Evolutionary conservation across 768 basidiomycete species (phyloP), one percentile per base, ranked within the genome.

Genomic region (Russula virescens): DNA sequence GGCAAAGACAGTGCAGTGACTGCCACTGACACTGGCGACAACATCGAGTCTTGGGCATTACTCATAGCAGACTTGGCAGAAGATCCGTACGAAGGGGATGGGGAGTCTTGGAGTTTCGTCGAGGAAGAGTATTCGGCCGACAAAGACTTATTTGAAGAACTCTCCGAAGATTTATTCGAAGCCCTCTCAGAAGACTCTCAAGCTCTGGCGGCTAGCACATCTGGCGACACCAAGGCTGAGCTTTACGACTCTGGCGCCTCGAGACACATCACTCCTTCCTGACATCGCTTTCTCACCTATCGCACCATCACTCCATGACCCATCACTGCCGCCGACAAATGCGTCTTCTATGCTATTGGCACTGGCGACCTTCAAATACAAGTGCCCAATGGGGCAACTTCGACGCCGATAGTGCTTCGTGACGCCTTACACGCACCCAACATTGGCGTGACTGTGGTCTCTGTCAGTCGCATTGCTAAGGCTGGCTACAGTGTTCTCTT

Each of bases 201-300:
- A 40, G 14, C 40, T 9, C 40, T n/a, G n/a, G 40, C 13, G 14
- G 34, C 34, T 9, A 40, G 40, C 42, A 19, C 16, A 16, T 1
- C 3, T 3, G 42, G 8, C 11, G 42, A 19, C 11, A 8, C 7
- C 18, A 18, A 43, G 42, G 18, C 16, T 19, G 58, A 49, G 18
- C 42, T 68, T 34, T 60, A 60, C n/a, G 62, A 70, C 57, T 68
- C 68, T 2, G 67, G 68, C 2, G 66, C 66, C 4, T 54, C 53
- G 7, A 52, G 55, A 2, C 68, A 69, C 45, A 66, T 69, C 42
- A 62, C 67, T 19, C 68, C 69, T 1, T 47, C 45, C 25, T 16
- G 51, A 5, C 49, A 66, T 3, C 35, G 43, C 14, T 68, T 70
- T 23, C 16, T 45, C 9, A 62, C 66, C 6, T 69, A 55, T 54